Conservation (phyloP, 2,329 filamentous ascomycete species). For the Hirsutella minnesotensis region DNA sequence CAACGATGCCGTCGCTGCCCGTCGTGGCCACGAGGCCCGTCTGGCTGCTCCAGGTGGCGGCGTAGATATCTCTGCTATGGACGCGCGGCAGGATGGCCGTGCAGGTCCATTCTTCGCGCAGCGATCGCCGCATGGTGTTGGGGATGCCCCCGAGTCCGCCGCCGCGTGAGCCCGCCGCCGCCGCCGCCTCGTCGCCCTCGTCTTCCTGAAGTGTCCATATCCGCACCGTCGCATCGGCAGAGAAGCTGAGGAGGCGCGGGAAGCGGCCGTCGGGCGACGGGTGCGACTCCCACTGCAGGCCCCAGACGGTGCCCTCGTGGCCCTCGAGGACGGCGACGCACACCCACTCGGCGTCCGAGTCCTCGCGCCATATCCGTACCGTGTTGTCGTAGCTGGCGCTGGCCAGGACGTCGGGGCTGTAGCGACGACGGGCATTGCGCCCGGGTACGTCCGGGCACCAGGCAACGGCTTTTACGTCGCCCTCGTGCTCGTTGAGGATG, state of each 20-base stretch:
- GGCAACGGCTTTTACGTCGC: slow-evolving; percentile 85
- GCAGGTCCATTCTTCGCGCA: slow-evolving; percentile 76
- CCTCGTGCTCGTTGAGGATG: slow-evolving; percentile 86
- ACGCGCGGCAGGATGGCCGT: slow-evolving; percentile 61
- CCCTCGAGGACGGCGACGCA: slow-evolving; percentile 74
- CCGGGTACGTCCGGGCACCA: slow-evolving; percentile 69
- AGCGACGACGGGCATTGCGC: slow-evolving; percentile 31
- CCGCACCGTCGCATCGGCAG: slow-evolving; percentile 68
- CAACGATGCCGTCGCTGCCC: slow-evolving; percentile 74
- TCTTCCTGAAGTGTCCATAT: slow-evolving; percentile 61
- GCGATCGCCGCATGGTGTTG: slow-evolving; percentile 73
- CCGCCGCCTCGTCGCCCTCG: slow-evolving; percentile 31
- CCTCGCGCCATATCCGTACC: slow-evolving; percentile 79
- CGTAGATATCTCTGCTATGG: slow-evolving; percentile 76
- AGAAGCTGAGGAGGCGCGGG: slow-evolving; percentile 66
- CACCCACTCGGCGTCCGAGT: slow-evolving; percentile 81
- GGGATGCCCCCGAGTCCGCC: slow-evolving; percentile 52
- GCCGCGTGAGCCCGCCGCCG: no score
- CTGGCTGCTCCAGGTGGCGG: slow-evolving; percentile 68
- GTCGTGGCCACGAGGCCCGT: slow-evolving; percentile 76
- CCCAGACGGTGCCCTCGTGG: slow-evolving; percentile 84
- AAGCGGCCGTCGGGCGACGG: slow-evolving; percentile 27
- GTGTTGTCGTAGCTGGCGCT: slow-evolving; percentile 93
- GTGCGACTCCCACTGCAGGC: slow-evolving; percentile 56
- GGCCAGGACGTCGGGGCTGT: slow-evolving; percentile 62